phyloP scores from a whole-genome alignment of 805 yeast genomes.

The Saturnispora sekii region DNA sequence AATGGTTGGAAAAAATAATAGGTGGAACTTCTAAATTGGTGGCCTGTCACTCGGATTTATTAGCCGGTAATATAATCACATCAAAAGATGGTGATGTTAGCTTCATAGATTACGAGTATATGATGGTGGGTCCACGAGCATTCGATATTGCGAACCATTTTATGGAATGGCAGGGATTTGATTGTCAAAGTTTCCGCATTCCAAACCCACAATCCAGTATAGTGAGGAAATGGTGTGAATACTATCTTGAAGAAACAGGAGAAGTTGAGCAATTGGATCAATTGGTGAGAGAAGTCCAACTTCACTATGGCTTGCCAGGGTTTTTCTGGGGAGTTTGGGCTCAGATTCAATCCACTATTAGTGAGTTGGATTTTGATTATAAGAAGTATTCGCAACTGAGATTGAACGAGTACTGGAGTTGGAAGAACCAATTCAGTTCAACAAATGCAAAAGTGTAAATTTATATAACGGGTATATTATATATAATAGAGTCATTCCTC shows the following conservation, averaged over 20 bases:
- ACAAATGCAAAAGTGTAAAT: background rate
- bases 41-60: constrained; percentile 60
- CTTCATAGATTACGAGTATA: constrained; percentile 65
- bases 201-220: constrained; percentile 35
- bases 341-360: constrained; percentile 58
- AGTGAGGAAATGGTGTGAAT: constrained; percentile 46
- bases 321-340: constrained; percentile 85
- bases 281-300: constrained; percentile 45
- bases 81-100: constrained; percentile 32
- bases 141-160: constrained; percentile 69
- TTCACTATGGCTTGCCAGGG: constrained; percentile 72
- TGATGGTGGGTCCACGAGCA: constrained; percentile 64
- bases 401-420: constrained; percentile 57
- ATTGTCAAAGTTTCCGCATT: constrained; percentile 51
- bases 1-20: constrained; percentile 41
- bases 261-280: constrained; percentile 23
- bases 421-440: constrained; percentile 35
- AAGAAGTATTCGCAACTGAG: constrained; percentile 48
- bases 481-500: background rate
- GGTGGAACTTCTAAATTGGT: constrained; percentile 42
- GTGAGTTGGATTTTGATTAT: constrained; percentile 66
- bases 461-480: background rate
- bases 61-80: constrained; percentile 59
- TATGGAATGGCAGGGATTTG: constrained; percentile 77
- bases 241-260: constrained; percentile 34